phyloP scores from a whole-genome alignment of 2,329 filamentous ascomycete species.

The Paraconiothyrium sp. region DNA sequence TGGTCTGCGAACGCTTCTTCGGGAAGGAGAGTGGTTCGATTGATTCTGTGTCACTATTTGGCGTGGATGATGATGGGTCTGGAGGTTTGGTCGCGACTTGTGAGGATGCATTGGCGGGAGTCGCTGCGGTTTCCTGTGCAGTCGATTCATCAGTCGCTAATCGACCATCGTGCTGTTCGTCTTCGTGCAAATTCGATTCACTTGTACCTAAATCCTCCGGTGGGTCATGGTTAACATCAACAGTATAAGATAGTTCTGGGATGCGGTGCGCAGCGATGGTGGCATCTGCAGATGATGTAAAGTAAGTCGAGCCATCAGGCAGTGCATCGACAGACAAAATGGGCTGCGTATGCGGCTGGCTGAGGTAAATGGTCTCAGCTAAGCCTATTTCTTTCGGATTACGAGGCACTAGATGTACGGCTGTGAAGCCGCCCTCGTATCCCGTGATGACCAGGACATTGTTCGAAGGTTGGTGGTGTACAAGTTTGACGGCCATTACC shows the following conservation, averaged over 20 bases:
- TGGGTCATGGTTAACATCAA: background rate
- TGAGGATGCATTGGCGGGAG: background rate
- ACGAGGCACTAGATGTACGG: conserved; percentile 67
- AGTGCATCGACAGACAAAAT: conserved; percentile 70
- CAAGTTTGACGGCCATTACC: conserved; percentile 79
- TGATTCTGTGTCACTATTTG: background rate
- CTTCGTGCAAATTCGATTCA: background rate
- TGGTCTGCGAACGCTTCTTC: conserved; percentile 26
- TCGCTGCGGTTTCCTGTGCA: background rate
- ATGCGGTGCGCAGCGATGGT: conserved; percentile 80
- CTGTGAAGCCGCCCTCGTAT: conserved; percentile 84
- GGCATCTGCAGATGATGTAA: conserved; percentile 85
- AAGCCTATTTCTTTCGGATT: conserved; percentile 50
- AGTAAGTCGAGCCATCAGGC: conserved; percentile 64
- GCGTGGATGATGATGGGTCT: background rate
- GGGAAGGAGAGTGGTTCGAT: conserved; percentile 8
- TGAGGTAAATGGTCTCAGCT: conserved; percentile 66
- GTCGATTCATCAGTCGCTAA: background rate
- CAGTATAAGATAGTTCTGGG: conserved; percentile 43
- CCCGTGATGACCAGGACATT: conserved; percentile 74
- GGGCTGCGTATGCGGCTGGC: conserved; percentile 79
- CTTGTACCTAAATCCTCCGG: background rate
- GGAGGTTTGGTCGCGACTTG: background rate
- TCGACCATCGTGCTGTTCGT: background rate
- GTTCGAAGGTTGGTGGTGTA: conserved; percentile 30